Base-by-base conservation (phyloP, 1,139 yeast species). In the Diutina siamensis region DNA sequence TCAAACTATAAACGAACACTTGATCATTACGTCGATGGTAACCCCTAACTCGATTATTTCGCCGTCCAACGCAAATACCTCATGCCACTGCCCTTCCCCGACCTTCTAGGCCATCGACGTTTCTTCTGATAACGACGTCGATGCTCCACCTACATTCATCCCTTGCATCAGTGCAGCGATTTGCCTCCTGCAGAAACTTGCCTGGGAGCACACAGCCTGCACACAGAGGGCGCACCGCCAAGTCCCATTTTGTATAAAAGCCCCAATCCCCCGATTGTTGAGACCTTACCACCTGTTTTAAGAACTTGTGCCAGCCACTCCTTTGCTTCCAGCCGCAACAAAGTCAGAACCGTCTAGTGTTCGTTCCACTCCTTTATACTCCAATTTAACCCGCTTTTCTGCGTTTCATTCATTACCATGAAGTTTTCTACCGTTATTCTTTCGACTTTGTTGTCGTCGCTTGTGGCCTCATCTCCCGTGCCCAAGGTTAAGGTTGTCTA, bases 401-500 rank as follows among this genome's bases (percentile, higher is more conserved):
- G 40, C 40, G 40, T 35, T 20, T 21, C 42, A n/a, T 25, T 38
- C 42, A 31, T 38, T 38, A 36, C 15, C 20, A 38, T 38, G 42
- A 38, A 38, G 42, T 38, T 38, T 38, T 38, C 42, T 32, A 15
- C 7, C 42, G 33, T 38, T 38, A 25, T 38, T 17, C 13, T 38
- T 3, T 25, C 42, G 42, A 38, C 42, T 22, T 25, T 38, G 31
- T 38, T 38, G 42, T 38, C 42, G 42, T 25, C 32, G 42, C 42
- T 38, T 17, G 42, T 38, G 13, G 42, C 42, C 19, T n/a, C 42
- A 18, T n/a, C 42, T 18, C 65, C 67, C 13, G 60, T 55, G 35
- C 60, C 61, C 19, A 58, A 48, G 31, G 48, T 60, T 31, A 47
- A 52, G 28, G 51, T 53, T 25, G 55, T 53, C 31, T 51, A 48